Evolutionary conservation across 2,329 filamentous ascomycete species (phyloP).

Genomic region (Lecanosticta acicola): DNA sequence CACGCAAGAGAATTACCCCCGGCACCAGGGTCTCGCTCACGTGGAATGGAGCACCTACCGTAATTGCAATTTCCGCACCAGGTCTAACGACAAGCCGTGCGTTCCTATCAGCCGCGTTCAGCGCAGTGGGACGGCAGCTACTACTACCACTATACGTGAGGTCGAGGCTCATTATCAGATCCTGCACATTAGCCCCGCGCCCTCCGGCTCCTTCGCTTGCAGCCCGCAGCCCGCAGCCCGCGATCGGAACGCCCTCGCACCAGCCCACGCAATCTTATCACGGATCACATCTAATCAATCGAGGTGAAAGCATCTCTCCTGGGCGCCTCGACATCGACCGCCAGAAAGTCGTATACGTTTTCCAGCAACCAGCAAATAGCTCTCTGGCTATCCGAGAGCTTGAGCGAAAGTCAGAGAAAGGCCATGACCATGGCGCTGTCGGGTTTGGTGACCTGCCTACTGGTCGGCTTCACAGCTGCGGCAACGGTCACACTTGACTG

Average conservation of each 20-base stretch:
- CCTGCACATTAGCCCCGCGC: neutral
- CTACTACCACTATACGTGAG: too few species aligned
- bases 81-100: neutral
- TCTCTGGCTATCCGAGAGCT: too few species aligned
- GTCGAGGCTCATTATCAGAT: neutral
- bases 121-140: too few species aligned
- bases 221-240: neutral
- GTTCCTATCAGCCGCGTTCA: too few species aligned
- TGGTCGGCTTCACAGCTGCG: slow-evolving; percentile 9
- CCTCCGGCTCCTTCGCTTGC: neutral
- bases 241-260: slow-evolving; percentile 3
- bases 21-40: too few species aligned
- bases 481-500: slow-evolving; percentile 20
- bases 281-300: slow-evolving; percentile 18
- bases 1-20: too few species aligned
- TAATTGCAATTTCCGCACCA: too few species aligned
- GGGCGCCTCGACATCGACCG: too few species aligned
- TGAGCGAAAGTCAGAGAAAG: too few species aligned
- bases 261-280: slow-evolving; percentile 6
- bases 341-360: too few species aligned
- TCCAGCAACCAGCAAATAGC: too few species aligned
- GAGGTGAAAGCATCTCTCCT: slow-evolving; percentile 2
- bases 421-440: neutral
- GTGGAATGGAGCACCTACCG: too few species aligned
- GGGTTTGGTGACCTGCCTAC: neutral